Evolutionary conservation across 352 stramenopile genomes (phyloP), one percentile per base, ranked within the genome.

Genomic region (Pythium pyrilobum): DNA sequence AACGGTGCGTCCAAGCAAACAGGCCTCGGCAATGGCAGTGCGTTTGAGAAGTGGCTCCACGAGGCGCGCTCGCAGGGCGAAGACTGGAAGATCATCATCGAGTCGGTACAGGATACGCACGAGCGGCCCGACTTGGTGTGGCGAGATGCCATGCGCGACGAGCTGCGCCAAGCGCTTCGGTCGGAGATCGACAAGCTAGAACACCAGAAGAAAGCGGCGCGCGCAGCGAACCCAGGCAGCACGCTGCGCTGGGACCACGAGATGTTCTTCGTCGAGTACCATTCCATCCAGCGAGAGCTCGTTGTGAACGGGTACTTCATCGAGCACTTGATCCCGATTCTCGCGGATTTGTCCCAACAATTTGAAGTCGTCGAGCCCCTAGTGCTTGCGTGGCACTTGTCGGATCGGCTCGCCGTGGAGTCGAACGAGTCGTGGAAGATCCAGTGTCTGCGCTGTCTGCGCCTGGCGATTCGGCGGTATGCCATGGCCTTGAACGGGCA

Each of bases 291-390:
- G 27, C 55, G 69, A 11, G 81, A 94, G 41, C 65, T 94, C 12
- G 52, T 90, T 18, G 83, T 94, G 44, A 87, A 91, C 42, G 79
- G 71, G 10, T 92, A 91, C 54, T 92, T 92, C 58, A 58, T 94
- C 37, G 71, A 90, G 24, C 73, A 78, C 45, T 54, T 94, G 40
- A 87, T 92, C 34, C 81, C 79, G 6, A 75, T 71, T 28, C 47
- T 94, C 18, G 77, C 66, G 5, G 74, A 94, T 40, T 52, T 90
- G 29, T 64, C 81, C 5, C 72, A 74, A 21, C 52, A 67, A 25
- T 91, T 81, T 54, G 83, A 94, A 60, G 79, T 91, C 23, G 51
- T 69, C 6, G 79, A 94, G 12, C 81, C 78, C 5, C 52, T 90
- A 5, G 67, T 91, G 31, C 66, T 94, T 29, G 81, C 81, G 16